Base-by-base conservation (phyloP, 2,329 filamentous ascomycete species). In the Colletotrichum ledebouriae region DNA sequence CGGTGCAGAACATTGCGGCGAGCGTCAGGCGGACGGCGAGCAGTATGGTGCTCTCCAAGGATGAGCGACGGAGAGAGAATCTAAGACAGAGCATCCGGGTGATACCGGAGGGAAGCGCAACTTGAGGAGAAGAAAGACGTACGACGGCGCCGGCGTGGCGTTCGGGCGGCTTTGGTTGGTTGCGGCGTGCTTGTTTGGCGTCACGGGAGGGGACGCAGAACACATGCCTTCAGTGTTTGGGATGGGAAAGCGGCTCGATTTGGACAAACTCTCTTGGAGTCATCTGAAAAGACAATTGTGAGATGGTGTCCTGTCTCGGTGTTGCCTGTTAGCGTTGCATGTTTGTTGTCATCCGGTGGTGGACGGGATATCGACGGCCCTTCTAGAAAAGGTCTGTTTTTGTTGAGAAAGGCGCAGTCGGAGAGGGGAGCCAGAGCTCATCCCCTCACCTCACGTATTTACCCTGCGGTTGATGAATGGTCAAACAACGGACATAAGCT, bases 71-170 rank as follows among this genome's bases (percentile, higher is more conserved):
- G 67, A 73, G 78, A 22, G 75, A 77, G 39, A 75, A 77, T 25
- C 69, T 83, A 53, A 77, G 78, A 71, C 76, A 75, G 46, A 77
- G 76, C 22, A 82, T 82, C 59, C 75, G 75, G 59, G 74, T 79
- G 62, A 71, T 81, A 37, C 74, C 63, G 65, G 62, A 70, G 59
- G 63, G 72, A 71, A 69, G 68, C 68, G 57, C 13, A 59, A 44
- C 39, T 46, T 44, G 5, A 20, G 13, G 46, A 39, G 42, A 17
- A n/a, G 34, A 20, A 11, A 22, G 46, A 20, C 39, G 49, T 34
- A 25, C 22, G 37, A 63, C 59, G 64, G 20, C 50, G 41, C 49
- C 59, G 52, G 42, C 20, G 44, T 55, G 33, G 57, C 63, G 58
- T 46, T 25, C 17, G 60, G 44, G 53, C 47, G 47, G 46, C 4